Evolutionary conservation across 345 rosid species (phyloP), one percentile per base, ranked within the genome.

Genomic region (Acer yangbiense): DNA sequence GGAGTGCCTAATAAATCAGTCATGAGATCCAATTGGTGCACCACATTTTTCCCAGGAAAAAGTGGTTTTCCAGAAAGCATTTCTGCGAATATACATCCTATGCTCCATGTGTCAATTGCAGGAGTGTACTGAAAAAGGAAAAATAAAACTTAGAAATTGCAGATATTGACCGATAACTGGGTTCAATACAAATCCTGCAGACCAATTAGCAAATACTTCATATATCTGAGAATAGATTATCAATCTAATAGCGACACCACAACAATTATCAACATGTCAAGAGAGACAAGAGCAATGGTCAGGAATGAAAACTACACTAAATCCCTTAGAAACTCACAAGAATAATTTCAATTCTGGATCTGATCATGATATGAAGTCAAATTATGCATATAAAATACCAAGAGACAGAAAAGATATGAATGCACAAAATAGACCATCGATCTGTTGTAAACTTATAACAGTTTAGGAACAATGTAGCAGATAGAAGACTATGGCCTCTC

Each of bases 1-100:
- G 98, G 98, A 82, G 98, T 95, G 80, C 98, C 98, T 63, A 95
- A 98, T 72, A 88, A 83, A 85, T 95, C 98, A 77, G 97, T 95
- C 95, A 95, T 95, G 48, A 95, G 92, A 87, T 95, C 98, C 84
- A 95, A 84, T 32, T 95, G 98, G 79, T 95, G 98, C 79, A 91
- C 98, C 84, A 95, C 98, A 81, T 95, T 95, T 86, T 90, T 92
- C 73, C 99, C 98, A 39, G 99, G 99, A 85, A 95, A 95, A 74
- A 95, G 78, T 61, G 98, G 99, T 82, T 87, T 92, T 71, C 99
- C 98, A 68, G 91, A 78, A 81, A 95, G 97, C 97, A 95, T 88
- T 88, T 95, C 99, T 27, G 99, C 98, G 81, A 95, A 95, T 81
- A 93, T 95, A 86, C 99, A 95, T 82, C 99, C 99, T 69, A 95